Percentiles rank a stretch among this genome's conserved stretches.
Evolutionary conservation across 2,329 filamentous ascomycete genomes (phyloP).

Genomic region (Talaromyces sp.): DNA sequence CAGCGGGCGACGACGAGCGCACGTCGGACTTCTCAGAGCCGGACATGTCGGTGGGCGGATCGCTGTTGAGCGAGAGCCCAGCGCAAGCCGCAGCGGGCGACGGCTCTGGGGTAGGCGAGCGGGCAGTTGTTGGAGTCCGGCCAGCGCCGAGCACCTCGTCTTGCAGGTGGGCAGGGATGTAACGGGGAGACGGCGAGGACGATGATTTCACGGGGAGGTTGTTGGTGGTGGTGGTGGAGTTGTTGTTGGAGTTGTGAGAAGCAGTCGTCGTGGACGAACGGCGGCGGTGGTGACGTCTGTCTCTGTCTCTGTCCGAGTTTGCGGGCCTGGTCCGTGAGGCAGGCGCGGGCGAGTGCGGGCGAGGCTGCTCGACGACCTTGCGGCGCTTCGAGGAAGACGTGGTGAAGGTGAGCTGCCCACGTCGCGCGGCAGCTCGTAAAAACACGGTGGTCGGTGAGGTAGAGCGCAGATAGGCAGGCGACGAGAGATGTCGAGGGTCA

Average conservation of each 20-base stretch:
- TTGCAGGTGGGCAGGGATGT: constrained; percentile 54
- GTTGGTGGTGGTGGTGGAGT: constrained; percentile 3
- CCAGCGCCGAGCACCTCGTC: constrained; percentile 41
- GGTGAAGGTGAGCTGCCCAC: constrained; percentile 45
- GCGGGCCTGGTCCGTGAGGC: neutral
- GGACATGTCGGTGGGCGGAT: constrained; percentile 42
- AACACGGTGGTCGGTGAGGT: neutral
- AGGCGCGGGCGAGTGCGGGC: neutral
- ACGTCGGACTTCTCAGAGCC: constrained; percentile 28
- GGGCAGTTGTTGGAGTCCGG: neutral
- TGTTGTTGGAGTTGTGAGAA: neutral
- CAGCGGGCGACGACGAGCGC: constrained; percentile 30
- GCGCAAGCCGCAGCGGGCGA: constrained; percentile 52
- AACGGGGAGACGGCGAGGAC: constrained; percentile 31
- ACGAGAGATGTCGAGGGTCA: neutral
- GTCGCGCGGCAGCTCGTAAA: constrained; percentile 39
- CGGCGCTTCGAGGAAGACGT: constrained; percentile 49
- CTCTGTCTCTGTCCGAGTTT: constrained; percentile 15
- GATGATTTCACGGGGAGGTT: constrained; percentile 14
- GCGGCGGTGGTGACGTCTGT: constrained; percentile 30
- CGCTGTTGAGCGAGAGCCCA: constrained; percentile 46
- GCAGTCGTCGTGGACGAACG: neutral
- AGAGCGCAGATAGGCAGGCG: no score
- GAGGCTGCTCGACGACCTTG: constrained; percentile 30
- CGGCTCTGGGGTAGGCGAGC: constrained; percentile 10